Evolutionary conservation across 768 basidiomycete species (phyloP), one percentile per base, ranked within the genome.

Genomic region (Trametes maxima): DNA sequence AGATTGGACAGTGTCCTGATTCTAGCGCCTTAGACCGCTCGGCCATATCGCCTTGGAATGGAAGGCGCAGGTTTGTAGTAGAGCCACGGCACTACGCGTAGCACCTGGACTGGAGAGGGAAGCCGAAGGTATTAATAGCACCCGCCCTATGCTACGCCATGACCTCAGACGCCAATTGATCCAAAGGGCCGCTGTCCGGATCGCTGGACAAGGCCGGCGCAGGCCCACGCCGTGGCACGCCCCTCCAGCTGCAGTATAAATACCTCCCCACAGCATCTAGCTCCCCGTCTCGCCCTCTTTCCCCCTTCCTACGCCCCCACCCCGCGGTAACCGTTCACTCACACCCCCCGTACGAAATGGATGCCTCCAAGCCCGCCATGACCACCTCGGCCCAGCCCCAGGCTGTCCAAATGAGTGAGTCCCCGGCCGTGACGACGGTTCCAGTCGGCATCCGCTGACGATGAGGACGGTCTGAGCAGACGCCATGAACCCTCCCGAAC

Each of bases 361-460:
- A 75, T 16, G 68, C 71, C 49, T 63, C 72, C 46, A 70, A 73
- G 63, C 63, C 71, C 62, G 63, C 65, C 33, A 58, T 67, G 49
- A 69, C 68, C 62, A 82, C 79, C 48, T 72, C 76, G 24, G 71
- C 76, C 68, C 87, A 89, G 75, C 87, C 87, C 22, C 80, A 81
- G 69, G 85, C 81, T 40, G 75, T 82, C 35, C 76, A 83, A 71
- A 88, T 89, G 88, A 82, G 88, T 87, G 64, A 46, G 86, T 81
- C 2, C 11, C 7, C 5, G 14, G 25, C n/a, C 13, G 51, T 24
- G 36, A 36, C 5, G 21, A 24, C 21, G 6, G 21, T 13, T 44
- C n/a, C 33, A n/a, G 16, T 46, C 16, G 44, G 58, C 22, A 16
- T n/a, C 10, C 12, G 46, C 21, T 42, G 48, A 53, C 50, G 11